Conservation (phyloP, 1,284 basidiomycete genomes). For the Puccinia sorghi region DNA sequence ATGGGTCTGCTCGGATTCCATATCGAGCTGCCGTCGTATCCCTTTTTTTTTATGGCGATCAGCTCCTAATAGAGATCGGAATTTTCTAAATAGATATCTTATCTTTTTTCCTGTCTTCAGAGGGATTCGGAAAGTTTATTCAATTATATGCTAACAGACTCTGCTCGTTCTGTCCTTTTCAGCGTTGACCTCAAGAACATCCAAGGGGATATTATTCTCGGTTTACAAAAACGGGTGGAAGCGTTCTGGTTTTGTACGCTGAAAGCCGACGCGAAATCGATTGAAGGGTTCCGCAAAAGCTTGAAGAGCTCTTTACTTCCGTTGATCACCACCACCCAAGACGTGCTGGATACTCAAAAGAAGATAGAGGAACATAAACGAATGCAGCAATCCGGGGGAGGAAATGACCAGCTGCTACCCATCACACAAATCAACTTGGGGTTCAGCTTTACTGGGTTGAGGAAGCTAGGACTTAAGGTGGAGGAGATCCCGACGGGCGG, state of each 20-base stretch:
- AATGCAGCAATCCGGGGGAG: conserved; percentile 1
- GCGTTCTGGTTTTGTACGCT: conserved; percentile 35
- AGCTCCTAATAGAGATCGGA: too few species aligned
- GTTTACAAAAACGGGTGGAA: conserved; percentile 45
- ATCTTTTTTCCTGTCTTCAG: too few species aligned
- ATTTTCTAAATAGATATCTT: too few species aligned
- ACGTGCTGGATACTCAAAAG: conserved; percentile 34
- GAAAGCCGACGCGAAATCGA: conserved; percentile 20
- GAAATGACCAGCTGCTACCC: conserved; percentile 12
- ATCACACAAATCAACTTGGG: conserved; percentile 43
- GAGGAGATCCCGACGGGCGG: conserved; percentile 36
- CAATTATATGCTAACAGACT: background rate
- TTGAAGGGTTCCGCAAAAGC: conserved; percentile 21
- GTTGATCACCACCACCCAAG: conserved; percentile 39
- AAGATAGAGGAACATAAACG: conserved; percentile 46
- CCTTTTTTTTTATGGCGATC: background rate
- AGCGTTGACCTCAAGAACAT: conserved; percentile 44
- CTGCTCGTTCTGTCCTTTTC: background rate
- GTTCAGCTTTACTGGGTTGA: conserved; percentile 36
- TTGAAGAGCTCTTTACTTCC: conserved; percentile 39
- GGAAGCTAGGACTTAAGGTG: conserved; percentile 14
- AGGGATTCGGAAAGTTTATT: too few species aligned
- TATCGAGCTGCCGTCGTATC: background rate
- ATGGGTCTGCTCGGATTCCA: background rate
- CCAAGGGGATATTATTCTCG: conserved; percentile 48